Conservation (phyloP, 371 early-diverging fungal genomes). For the Phascolomyces articulosus region DNA sequence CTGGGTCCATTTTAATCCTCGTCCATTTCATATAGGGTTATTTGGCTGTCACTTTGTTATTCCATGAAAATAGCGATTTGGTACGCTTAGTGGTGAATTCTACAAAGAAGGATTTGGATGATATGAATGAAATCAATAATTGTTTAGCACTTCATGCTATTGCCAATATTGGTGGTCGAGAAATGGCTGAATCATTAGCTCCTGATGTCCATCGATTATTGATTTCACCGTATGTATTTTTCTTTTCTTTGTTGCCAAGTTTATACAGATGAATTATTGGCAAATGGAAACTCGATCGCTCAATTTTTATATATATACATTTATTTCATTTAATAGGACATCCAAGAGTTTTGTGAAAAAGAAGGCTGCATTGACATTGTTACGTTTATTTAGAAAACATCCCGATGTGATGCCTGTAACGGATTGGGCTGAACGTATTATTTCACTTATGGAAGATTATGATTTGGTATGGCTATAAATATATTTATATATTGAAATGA, state of each 20-base stretch:
- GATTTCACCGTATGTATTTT: conserved; percentile 71
- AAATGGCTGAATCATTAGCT: conserved; percentile 89
- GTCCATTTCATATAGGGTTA: conserved; percentile 83
- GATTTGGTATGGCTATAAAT: conserved; percentile 63
- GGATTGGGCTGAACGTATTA: conserved; percentile 88
- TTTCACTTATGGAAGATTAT: conserved; percentile 82
- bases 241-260: too few species aligned
- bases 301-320: not conserved
- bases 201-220: conserved; percentile 85
- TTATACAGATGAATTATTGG: not conserved
- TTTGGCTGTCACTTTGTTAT: conserved; percentile 89
- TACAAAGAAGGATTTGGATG: conserved; percentile 87
- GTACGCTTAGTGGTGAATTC: conserved; percentile 85
- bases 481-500: not conserved
- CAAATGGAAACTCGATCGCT: not conserved
- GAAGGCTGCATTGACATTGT: conserved; percentile 93
- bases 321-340: too few species aligned
- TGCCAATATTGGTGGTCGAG: conserved; percentile 91
- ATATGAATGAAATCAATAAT: conserved; percentile 84
- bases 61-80: conserved; percentile 87
- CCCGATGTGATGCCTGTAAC: conserved; percentile 88
- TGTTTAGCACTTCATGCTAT: conserved; percentile 95
- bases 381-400: conserved; percentile 87
- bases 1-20: too few species aligned
- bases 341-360: conserved; percentile 90